Conservation (phyloP, 805 yeast genomes). For the Wickerhamomyces mucosus region DNA sequence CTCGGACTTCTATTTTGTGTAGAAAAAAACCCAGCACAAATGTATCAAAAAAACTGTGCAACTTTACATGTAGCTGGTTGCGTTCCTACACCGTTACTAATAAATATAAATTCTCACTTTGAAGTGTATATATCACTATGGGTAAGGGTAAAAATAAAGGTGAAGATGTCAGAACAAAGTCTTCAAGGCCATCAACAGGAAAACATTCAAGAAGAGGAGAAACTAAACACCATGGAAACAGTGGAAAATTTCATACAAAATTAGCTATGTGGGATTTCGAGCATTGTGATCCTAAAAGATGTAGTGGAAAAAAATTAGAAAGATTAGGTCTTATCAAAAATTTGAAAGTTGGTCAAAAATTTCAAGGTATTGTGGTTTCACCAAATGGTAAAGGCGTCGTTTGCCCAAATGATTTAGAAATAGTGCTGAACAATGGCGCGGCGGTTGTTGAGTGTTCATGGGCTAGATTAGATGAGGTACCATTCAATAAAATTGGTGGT, state of each 20-base stretch:
- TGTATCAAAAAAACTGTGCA: too few species aligned
- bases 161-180: slow-evolving; percentile 27
- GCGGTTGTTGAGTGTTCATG: slow-evolving; percentile 98
- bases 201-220: slow-evolving; percentile 38
- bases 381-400: slow-evolving; percentile 89
- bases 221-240: slow-evolving; percentile 20
- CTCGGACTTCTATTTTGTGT: too few species aligned
- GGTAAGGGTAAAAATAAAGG: slow-evolving; percentile 38
- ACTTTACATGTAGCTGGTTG: too few species aligned
- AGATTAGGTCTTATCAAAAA: slow-evolving; percentile 75
- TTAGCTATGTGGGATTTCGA: slow-evolving; percentile 99
- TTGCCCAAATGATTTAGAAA: slow-evolving; percentile 73
- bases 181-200: slow-evolving; percentile 48
- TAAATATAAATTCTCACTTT: too few species aligned
- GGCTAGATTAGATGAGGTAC: slow-evolving; percentile 97
- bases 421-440: slow-evolving; percentile 78
- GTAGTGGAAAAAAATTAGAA: slow-evolving; percentile 91
- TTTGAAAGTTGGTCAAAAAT: slow-evolving; percentile 86
- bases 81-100: too few species aligned
- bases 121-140: too few species aligned
- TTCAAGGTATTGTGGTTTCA: slow-evolving; percentile 81
- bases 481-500: slow-evolving; percentile 89
- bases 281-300: slow-evolving; percentile 96
- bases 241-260: slow-evolving; percentile 60
- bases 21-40: too few species aligned